A percentile compares a stretch with the other conserved stretches of the same genome.
phyloP scores from a whole-genome alignment of 768 basidiomycete genomes.

The Boletus patriciae region DNA sequence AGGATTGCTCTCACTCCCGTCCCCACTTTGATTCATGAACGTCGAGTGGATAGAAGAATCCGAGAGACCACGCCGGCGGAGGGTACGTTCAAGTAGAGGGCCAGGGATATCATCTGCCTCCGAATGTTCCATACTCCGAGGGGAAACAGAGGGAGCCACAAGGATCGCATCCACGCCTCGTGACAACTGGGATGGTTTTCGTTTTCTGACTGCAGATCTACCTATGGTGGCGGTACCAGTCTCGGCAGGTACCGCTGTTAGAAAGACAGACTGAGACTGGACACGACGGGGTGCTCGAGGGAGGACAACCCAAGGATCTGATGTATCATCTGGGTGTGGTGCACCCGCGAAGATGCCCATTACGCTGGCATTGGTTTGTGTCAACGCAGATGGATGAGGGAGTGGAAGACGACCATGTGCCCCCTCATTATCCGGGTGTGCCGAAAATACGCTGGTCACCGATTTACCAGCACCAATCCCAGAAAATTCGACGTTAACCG shows the following conservation, averaged over 20 bases:
- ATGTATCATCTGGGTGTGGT: conserved; percentile 42
- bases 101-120: conserved; percentile 46
- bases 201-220: conserved; percentile 20
- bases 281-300: conserved; percentile 41
- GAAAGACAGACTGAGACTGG: conserved; percentile 30
- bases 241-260: conserved; percentile 21
- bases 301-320: conserved; percentile 76
- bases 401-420: conserved; percentile 9
- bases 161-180: conserved; percentile 78
- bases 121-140: conserved; percentile 30
- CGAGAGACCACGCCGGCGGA: conserved; percentile 78
- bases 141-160: conserved; percentile 44
- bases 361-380: conserved; percentile 37
- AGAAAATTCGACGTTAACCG: conserved; percentile 95
- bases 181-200: conserved; percentile 42
- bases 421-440: conserved; percentile 26
- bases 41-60: conserved; percentile 93
- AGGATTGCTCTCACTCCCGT: conserved; percentile 7
- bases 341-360: conserved; percentile 96
- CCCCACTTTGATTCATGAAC: conserved; percentile 59
- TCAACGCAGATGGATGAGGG: conserved; percentile 10
- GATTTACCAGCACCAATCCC: conserved; percentile 64
- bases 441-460: conserved; percentile 44
- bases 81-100: conserved; percentile 62
- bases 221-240: conserved; percentile 14